A percentile compares a stretch with the other conserved stretches of the same genome.
Evolutionary conservation across 495 filamentous ascomycete genomes (phyloP).

Genomic region (Hypoxylon intermedium): DNA sequence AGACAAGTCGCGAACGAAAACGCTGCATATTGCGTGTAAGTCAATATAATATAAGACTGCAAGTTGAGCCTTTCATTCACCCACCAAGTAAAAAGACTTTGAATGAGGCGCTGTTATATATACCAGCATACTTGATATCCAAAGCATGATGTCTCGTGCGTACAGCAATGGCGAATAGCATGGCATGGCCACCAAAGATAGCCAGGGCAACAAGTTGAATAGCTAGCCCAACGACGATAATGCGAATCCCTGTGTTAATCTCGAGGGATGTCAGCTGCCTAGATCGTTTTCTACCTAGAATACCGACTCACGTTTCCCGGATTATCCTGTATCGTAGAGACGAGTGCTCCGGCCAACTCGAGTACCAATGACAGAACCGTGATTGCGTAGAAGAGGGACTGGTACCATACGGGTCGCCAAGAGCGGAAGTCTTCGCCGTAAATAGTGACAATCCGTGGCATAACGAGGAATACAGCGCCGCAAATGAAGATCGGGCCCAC

Average conservation of each 20-base stretch:
- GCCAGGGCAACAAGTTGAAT: slow-evolving; percentile 47
- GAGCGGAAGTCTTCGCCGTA: slow-evolving; percentile 47
- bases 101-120: slow-evolving; percentile 47
- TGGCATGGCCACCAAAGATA: slow-evolving; percentile 38
- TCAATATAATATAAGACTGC: neutral
- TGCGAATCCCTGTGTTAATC: slow-evolving; percentile 41
- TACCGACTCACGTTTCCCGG: slow-evolving; percentile 22
- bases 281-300: neutral
- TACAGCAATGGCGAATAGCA: slow-evolving; percentile 45
- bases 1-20: slow-evolving; percentile 40
- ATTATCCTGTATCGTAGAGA: slow-evolving; percentile 23
- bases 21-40: slow-evolving; percentile 28
- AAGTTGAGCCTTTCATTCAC: slow-evolving; percentile 3
- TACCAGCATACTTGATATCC: slow-evolving; percentile 39
- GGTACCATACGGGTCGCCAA: slow-evolving; percentile 43
- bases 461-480: slow-evolving; percentile 43
- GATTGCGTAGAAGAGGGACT: slow-evolving; percentile 40
- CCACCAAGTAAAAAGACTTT: slow-evolving; percentile 47
- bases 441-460: slow-evolving; percentile 49
- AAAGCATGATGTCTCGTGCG: slow-evolving; percentile 41
- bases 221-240: slow-evolving; percentile 47
- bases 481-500: slow-evolving; percentile 49
- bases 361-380: slow-evolving; percentile 45
- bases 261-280: slow-evolving; percentile 33
- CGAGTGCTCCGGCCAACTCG: slow-evolving; percentile 45